phyloP scores from a whole-genome alignment of 2,329 filamentous ascomycete species.

The Ophiocordyceps sinensis region DNA sequence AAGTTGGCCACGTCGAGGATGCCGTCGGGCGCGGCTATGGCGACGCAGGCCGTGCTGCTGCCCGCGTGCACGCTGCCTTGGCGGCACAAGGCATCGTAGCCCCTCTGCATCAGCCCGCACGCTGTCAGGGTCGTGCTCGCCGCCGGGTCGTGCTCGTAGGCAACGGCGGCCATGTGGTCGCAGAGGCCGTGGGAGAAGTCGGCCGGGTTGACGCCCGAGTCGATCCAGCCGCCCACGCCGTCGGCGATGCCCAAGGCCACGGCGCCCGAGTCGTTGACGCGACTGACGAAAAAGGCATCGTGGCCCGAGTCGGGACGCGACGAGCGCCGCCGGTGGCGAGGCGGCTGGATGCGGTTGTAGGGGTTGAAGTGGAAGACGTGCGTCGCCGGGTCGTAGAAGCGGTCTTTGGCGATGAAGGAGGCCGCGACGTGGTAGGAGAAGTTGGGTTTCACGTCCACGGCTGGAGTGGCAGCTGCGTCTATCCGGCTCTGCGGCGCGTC shows the following conservation, averaged over 20 bases:
- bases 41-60: conserved; percentile 87
- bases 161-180: conserved; percentile 75
- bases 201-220: conserved; percentile 83
- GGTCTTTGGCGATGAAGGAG: conserved; percentile 61
- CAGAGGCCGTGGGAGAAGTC: conserved; percentile 93
- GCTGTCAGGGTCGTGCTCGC: conserved; percentile 36
- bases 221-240: conserved; percentile 89
- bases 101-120: conserved; percentile 60
- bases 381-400: conserved; percentile 49
- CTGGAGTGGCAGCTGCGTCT: neutral
- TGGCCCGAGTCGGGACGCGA: conserved; percentile 67
- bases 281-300: conserved; percentile 88
- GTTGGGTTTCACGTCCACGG: conserved; percentile 5
- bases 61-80: conserved; percentile 66
- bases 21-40: conserved; percentile 58
- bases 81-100: conserved; percentile 67
- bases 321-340: conserved; percentile 18
- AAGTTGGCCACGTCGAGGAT: conserved; percentile 80
- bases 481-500: conserved; percentile 9
- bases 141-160: conserved; percentile 39
- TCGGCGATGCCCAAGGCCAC: conserved; percentile 85
- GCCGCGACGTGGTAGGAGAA: conserved; percentile 60
- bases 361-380: conserved; percentile 63
- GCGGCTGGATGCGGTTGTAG: conserved; percentile 41
- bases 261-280: conserved; percentile 54